These are phyloP conservation scores for Polysphondylium violaceum DNA, from an alignment of 78 protist genomes.

Conservation along the genomic window DNA sequence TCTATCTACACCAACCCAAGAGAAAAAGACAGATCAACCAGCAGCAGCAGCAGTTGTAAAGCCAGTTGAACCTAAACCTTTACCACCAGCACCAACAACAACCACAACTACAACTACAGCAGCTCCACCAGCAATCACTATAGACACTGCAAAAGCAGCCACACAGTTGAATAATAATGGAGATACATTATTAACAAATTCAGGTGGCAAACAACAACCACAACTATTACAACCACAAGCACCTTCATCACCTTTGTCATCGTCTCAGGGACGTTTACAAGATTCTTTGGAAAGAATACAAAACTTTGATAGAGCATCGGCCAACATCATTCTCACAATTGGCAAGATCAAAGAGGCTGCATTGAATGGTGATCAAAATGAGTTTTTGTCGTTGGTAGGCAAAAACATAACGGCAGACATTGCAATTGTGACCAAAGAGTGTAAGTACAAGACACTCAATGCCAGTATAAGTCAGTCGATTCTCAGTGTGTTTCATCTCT, in stretches of 20 bases:
- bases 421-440: constrained; percentile 10
- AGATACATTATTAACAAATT: constrained; percentile 4
- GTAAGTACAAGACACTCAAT: constrained; percentile 10
- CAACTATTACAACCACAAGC: constrained; percentile 9
- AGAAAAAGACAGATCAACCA: not conserved
- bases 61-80: not conserved
- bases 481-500: constrained; percentile 7
- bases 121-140: not conserved
- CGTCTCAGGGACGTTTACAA: not conserved
- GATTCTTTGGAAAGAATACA: constrained; percentile 13
- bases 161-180: not conserved
- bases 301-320: constrained; percentile 8
- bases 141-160: not conserved
- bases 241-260: not conserved
- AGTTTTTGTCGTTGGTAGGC: constrained; percentile 17
- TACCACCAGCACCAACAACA: constrained; percentile 1
- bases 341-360: constrained; percentile 41
- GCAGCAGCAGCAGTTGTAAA: not conserved
- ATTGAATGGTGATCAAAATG: constrained; percentile 38
- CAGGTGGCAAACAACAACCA: no score
- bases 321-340: constrained; percentile 19
- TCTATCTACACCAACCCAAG: not conserved
- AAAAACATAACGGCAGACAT: constrained; percentile 51
- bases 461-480: constrained; percentile 6
- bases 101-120: not conserved